A percentile compares a stretch with the other conserved stretches of the same genome.
Evolutionary conservation across 2,329 filamentous ascomycete genomes (phyloP).

Genomic region (Paraconiothyrium sp.): DNA sequence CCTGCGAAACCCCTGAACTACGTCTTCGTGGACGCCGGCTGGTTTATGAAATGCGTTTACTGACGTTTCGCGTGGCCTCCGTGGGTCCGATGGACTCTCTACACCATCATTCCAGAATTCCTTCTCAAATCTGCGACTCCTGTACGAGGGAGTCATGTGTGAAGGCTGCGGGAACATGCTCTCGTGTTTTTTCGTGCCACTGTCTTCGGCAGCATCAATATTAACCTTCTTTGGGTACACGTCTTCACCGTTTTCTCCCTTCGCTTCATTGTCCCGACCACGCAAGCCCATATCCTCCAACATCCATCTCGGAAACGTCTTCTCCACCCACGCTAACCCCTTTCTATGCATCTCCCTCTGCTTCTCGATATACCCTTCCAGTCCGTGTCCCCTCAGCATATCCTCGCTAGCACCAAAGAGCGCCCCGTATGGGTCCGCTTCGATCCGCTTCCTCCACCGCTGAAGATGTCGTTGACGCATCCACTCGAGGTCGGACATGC

Average conservation of each 20-base stretch:
- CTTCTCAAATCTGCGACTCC: constrained; percentile 25
- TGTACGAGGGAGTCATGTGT: constrained; percentile 11
- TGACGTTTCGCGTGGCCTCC: constrained; percentile 30
- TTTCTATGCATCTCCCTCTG: constrained; percentile 7
- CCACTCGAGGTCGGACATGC: constrained; percentile 43
- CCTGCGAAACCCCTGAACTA: background rate
- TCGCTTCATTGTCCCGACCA: constrained; percentile 5
- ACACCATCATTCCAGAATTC: constrained; percentile 31
- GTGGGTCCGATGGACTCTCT: constrained; percentile 43
- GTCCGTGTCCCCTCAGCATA: constrained; percentile 43
- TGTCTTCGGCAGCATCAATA: constrained; percentile 6
- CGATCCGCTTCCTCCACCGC: constrained; percentile 43
- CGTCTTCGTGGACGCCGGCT: background rate
- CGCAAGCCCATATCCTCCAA: constrained; percentile 34
- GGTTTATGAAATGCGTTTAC: background rate
- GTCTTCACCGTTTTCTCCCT: background rate
- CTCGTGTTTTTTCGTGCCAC: constrained; percentile 14
- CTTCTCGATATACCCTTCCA: constrained; percentile 15
- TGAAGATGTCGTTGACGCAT: constrained; percentile 38
- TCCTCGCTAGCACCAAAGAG: constrained; percentile 54
- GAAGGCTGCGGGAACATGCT: constrained; percentile 28
- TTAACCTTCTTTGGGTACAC: constrained; percentile 29
- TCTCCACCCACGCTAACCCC: constrained; percentile 43
- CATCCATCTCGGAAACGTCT: constrained; percentile 45
- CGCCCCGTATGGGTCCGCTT: constrained; percentile 54